Evolutionary conservation across 2,329 filamentous ascomycete genomes (phyloP), one percentile per base, ranked within the genome.

Genomic region (Epichloe elymi): DNA sequence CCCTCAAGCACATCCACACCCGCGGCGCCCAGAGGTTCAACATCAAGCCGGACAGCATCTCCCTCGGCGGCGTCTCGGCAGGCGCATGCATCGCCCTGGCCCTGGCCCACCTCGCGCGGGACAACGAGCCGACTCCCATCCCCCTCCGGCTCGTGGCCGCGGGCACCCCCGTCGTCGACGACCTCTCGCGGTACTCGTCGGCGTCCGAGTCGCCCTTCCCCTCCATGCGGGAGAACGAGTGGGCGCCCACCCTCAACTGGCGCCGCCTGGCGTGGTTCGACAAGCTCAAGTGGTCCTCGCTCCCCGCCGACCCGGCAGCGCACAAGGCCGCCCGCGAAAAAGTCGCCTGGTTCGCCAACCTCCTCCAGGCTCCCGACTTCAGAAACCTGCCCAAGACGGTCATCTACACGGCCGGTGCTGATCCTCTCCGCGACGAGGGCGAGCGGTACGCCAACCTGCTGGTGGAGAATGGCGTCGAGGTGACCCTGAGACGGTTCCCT

Each of bases 341-440:
- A 17, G 44, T 55, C 19, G 61, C 58, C 23, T 62, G 61, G 55
- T 61, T 60, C 48, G 57, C 55, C 37, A 65, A 70, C 56, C 56
- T 68, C 12, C 59, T 72, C 48, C 53, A 59, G 11, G 69, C 69
- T 1, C 62, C 64, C 2, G 55, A 62, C 53, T 69, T 66, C 37
- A 52, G 46, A 3, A 51, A 60, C n/a, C 57, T 72, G 11, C 53
- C 65, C 20, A 64, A 60, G 50, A 72, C 69, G 1, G 62, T 71
- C 26, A 65, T 72, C 39, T 70, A 66, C 56, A 72, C 70, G 6
- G 70, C 70, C 1, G 67, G 67, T 0, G 68, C 67, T 36, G 72
- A 74, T 54, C 70, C 71, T 2, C 56, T 75, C 49, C 63, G 73
- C 2, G 73, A 75, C 55, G 73, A 75, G 56, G 73, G 71, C 2